Conservation (phyloP, 495 filamentous ascomycete genomes). For the Sordaria brevicollis region DNA sequence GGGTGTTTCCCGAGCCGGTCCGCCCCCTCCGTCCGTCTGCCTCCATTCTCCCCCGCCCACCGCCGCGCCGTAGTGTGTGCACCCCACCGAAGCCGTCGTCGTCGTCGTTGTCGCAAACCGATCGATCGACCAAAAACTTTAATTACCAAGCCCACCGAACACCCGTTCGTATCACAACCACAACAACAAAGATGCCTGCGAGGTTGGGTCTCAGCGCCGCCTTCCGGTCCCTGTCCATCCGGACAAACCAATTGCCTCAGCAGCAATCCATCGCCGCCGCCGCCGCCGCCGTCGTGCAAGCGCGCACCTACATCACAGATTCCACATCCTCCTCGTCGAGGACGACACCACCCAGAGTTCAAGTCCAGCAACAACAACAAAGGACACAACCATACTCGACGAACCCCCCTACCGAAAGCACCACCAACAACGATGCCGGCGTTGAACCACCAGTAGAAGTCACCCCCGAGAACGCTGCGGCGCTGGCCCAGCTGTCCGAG, state of each 20-base stretch:
- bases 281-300: slow-evolving; percentile 44
- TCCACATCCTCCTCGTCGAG: background rate
- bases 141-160: background rate
- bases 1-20: background rate
- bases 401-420: slow-evolving; percentile 2
- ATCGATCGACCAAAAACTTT: background rate
- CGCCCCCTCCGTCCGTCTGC: background rate
- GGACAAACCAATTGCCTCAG: slow-evolving; percentile 46
- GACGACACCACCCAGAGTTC: slow-evolving; percentile 1
- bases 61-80: background rate
- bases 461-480: slow-evolving; percentile 22
- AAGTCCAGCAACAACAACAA: background rate
- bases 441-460: slow-evolving; percentile 14
- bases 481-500: slow-evolving; percentile 25
- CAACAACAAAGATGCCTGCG: slow-evolving; percentile 38
- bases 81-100: background rate
- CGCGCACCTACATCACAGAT: slow-evolving; percentile 23
- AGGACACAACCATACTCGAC: background rate
- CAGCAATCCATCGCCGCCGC: slow-evolving; percentile 50
- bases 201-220: slow-evolving; percentile 35
- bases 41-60: background rate
- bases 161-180: background rate
- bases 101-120: background rate
- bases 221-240: slow-evolving; percentile 34
- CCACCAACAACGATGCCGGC: slow-evolving; percentile 6